phyloP scores from a whole-genome alignment of 192 early-diverging fungal species.

The Backusella mclennaniae region DNA sequence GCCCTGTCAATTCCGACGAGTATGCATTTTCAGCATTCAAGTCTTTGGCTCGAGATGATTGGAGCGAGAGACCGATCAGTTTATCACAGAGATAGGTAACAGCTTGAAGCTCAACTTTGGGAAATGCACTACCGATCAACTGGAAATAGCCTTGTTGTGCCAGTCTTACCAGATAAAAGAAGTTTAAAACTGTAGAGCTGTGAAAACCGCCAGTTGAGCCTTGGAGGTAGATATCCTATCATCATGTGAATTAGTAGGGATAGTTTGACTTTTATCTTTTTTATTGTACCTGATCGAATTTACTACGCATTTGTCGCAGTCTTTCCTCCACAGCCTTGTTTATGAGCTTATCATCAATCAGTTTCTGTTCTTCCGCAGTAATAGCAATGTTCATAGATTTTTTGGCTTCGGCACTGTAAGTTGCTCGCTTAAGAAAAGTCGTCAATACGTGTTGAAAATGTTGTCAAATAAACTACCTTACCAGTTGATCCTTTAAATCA shows the following conservation, averaged over 20 bases:
- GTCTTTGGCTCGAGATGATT: not conserved
- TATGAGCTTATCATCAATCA: not conserved
- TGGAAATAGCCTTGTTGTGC: slow-evolving; percentile 17
- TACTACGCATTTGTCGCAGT: not conserved
- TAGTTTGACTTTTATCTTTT: not conserved
- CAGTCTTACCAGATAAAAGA: slow-evolving; percentile 15
- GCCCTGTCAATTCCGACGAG: not conserved
- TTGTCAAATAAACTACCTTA: not conserved
- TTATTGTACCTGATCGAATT: not conserved
- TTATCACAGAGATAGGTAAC: slow-evolving; percentile 16
- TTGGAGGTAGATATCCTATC: not conserved
- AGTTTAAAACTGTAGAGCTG: not conserved
- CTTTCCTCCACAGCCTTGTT: not conserved
- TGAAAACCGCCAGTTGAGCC: not conserved
- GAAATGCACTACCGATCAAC: not conserved
- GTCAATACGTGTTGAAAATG: not conserved
- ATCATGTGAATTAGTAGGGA: too few relatives aligned
- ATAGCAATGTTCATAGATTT: not conserved
- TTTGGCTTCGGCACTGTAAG: not conserved
- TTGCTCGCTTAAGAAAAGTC: not conserved
- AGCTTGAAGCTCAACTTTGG: slow-evolving; percentile 1
- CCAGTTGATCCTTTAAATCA: not conserved
- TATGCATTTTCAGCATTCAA: not conserved
- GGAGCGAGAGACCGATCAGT: not conserved
- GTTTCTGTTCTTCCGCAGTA: not conserved